Percentiles rank a stretch among this genome's conserved stretches.
Conservation (phyloP, 108 stramenopile species). For the Cyclotella atomus region DNA sequence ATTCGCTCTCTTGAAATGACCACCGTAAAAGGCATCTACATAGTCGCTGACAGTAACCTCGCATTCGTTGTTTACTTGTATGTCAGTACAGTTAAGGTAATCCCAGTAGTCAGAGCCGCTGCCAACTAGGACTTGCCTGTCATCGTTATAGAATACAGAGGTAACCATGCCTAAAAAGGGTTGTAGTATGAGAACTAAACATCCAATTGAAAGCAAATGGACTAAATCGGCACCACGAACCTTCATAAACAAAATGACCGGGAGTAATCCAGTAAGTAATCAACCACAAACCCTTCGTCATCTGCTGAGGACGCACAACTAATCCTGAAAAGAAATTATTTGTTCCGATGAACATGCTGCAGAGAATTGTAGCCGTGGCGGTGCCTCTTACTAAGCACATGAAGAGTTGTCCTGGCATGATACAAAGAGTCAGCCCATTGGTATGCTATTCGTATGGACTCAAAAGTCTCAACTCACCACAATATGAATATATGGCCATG, state of each 20-base stretch:
- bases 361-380: constrained; percentile 37
- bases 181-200: background rate
- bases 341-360: constrained; percentile 40
- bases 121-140: constrained; percentile 49
- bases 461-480: constrained; percentile 26
- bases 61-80: constrained; percentile 30
- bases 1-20: constrained; percentile 49
- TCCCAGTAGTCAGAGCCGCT: constrained; percentile 58
- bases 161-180: constrained; percentile 36
- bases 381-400: constrained; percentile 54
- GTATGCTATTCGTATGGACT: constrained; percentile 49
- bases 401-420: constrained; percentile 62
- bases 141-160: constrained; percentile 54
- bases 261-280: constrained; percentile 70
- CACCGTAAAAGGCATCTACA: constrained; percentile 70
- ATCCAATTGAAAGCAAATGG: background rate
- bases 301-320: constrained; percentile 50
- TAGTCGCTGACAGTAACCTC: constrained; percentile 49
- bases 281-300: constrained; percentile 39
- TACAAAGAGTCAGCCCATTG: constrained; percentile 56
- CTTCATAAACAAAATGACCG: constrained; percentile 83
- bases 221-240: constrained; percentile 6
- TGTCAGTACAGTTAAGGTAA: constrained; percentile 32
- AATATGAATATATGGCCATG: constrained; percentile 47
- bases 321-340: constrained; percentile 53